Evolutionary conservation across 225 moss, liverwort and hornwort species (phyloP), one percentile per base, ranked within the genome.

Genomic region (Bryum argenteum): DNA sequence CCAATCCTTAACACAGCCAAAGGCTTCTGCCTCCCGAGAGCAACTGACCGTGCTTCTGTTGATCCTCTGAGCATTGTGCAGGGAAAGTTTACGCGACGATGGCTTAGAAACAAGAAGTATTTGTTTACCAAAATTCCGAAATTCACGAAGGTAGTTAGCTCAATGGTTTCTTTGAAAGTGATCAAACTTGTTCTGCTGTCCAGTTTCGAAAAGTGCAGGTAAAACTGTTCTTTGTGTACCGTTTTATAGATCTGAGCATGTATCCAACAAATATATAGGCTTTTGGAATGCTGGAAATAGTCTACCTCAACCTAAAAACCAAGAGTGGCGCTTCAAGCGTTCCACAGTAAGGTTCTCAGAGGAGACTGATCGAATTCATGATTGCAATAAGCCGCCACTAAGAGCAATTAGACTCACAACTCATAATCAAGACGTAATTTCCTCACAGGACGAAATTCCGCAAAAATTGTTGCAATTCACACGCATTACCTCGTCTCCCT

Each of bases 401-500:
- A 24, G 22, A 13, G 65, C 62, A 63, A 63, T 52, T 26, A 9
- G 8, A 67, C 18, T 75, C 54, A 28, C 66, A 65, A 45, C 18
- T 50, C 58, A 42, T 44, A 18, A 56, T 13, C 1, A 40, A 54
- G 37, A 47, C 48, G 40, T 0, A 53, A 38, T 55, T 20, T 63
- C 55, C 20, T 28, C 20, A 63, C 13, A 62, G 45, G 19, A 42
- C 0, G 15, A 15, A 28, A 66, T 15, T 40, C 8, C 28, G 19
- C 50, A 18, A 64, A 65, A 22, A 24, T 37, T 22, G 41, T 41
- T 21, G 17, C 45, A 51, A 67, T 48, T 10, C 44, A 66, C 43
- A 20, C 59, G 69, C 60, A 74, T 80, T 58, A 85, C 98, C 98
- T 94, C 92, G 75, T 88, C 81, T 60, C 92, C 94, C 66, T 75